These are phyloP conservation scores for Coleophoma eucalyptorum DNA, from an alignment of 2,329 filamentous ascomycete genomes.

Conservation along the genomic window DNA sequence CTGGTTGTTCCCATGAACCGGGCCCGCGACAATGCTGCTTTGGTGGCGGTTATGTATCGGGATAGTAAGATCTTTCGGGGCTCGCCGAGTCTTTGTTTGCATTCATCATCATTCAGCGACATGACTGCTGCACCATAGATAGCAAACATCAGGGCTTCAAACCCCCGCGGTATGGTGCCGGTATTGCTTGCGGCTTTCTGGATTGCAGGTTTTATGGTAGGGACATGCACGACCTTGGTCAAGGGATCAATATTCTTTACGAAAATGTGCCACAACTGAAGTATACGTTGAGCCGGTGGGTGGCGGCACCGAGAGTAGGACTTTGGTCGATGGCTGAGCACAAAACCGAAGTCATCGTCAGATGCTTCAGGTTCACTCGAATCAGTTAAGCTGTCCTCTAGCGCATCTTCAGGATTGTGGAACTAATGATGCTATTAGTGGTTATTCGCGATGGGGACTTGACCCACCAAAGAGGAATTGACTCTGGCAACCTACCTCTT, in stretches of 20 bases:
- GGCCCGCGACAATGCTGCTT: constrained; percentile 47
- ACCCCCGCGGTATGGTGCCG: constrained; percentile 33
- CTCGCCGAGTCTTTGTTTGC: constrained; percentile 21
- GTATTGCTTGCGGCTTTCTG: constrained; percentile 50
- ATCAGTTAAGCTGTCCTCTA: constrained; percentile 16
- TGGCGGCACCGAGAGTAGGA: constrained; percentile 13
- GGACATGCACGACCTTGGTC: constrained; percentile 63
- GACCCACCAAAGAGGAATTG: background rate
- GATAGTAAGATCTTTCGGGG: constrained; percentile 8
- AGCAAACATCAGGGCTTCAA: constrained; percentile 66
- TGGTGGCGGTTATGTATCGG: constrained; percentile 32
- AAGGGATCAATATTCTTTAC: constrained; percentile 66
- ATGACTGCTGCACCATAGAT: constrained; percentile 58
- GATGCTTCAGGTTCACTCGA: constrained; percentile 15
- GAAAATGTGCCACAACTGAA: constrained; percentile 65
- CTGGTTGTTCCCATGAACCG: constrained; percentile 57
- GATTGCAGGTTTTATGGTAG: constrained; percentile 58
- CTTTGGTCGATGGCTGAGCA: constrained; percentile 13
- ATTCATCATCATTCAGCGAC: constrained; percentile 53
- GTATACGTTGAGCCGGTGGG: constrained; percentile 46
- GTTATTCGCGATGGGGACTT: background rate
- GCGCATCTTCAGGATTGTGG: constrained; percentile 17
- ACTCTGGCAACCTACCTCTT: constrained; percentile 10
- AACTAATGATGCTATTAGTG: constrained; percentile 17
- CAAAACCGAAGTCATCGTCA: constrained; percentile 21